Conservation (phyloP, 1,139 yeast species). For the Scheffersomyces insectosa region DNA sequence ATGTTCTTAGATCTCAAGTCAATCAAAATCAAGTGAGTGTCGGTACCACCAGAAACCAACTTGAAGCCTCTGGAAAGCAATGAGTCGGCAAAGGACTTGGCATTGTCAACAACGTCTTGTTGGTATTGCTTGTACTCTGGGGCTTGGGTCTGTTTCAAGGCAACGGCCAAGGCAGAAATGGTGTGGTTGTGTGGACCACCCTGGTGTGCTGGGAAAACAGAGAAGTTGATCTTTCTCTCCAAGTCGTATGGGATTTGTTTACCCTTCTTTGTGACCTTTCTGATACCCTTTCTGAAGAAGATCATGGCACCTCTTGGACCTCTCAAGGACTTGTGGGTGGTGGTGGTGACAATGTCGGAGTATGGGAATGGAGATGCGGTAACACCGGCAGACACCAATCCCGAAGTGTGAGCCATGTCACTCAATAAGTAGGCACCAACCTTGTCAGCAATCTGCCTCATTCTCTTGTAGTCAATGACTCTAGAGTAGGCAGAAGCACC, state of each 20-base stretch:
- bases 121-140: slow-evolving; percentile 90
- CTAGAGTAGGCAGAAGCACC: slow-evolving; percentile 97
- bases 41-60: slow-evolving; percentile 91
- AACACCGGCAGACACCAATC: slow-evolving; percentile 90
- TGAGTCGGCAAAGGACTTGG: slow-evolving; percentile 72
- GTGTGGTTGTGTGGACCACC: slow-evolving; percentile 99
- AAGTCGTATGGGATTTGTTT: slow-evolving; percentile 84
- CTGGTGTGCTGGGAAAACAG: slow-evolving; percentile 98
- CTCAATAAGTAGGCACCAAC: slow-evolving; percentile 90
- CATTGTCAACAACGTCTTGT: slow-evolving; percentile 76
- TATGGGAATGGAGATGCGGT: slow-evolving; percentile 91
- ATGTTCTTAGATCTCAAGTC: slow-evolving; percentile 81
- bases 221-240: slow-evolving; percentile 88
- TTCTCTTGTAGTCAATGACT: slow-evolving; percentile 84
- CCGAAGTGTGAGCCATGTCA: slow-evolving; percentile 97
- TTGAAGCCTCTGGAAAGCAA: slow-evolving; percentile 68
- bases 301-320: slow-evolving; percentile 99
- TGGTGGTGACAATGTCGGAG: slow-evolving; percentile 95
- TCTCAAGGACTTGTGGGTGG: slow-evolving; percentile 95
- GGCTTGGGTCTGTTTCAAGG: slow-evolving; percentile 82
- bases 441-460: slow-evolving; percentile 85
- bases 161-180: slow-evolving; percentile 92
- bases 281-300: slow-evolving; percentile 89
- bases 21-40: slow-evolving; percentile 87
- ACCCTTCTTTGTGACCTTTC: slow-evolving; percentile 83